Conservation (phyloP, 495 filamentous ascomycete genomes). For the Hyaloscypha hepaticicola region DNA sequence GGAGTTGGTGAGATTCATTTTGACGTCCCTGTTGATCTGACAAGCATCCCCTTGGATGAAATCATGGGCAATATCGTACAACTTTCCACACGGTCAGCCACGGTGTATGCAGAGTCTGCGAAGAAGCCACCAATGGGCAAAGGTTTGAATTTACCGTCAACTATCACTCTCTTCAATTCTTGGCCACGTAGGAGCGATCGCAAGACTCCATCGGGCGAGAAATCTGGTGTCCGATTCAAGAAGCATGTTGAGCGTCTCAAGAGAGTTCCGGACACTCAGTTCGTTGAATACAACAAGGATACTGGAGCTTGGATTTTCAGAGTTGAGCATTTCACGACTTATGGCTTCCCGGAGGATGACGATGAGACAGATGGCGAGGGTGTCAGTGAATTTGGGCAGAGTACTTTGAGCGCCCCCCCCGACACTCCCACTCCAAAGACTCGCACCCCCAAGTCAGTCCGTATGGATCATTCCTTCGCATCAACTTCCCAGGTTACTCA, state of each 20-base stretch:
- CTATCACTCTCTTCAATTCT: conserved; percentile 81
- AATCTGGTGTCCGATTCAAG: conserved; percentile 51
- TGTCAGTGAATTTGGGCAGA: conserved; percentile 39
- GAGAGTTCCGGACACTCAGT: conserved; percentile 74
- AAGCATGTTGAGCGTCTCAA: conserved; percentile 83
- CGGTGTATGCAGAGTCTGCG: conserved; percentile 74
- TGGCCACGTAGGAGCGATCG: conserved; percentile 75
- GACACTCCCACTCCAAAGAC: conserved; percentile 56
- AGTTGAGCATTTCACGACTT: conserved; percentile 93
- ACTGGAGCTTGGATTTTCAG: conserved; percentile 87
- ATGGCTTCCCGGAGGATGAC: conserved; percentile 85
- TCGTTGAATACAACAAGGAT: conserved; percentile 71
- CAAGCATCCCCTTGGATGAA: conserved; percentile 63
- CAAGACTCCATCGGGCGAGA: conserved; percentile 21
- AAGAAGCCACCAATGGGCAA: conserved; percentile 80
- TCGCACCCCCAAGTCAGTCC: conserved; percentile 28
- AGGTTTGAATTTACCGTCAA: conserved; percentile 87
- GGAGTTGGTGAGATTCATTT: conserved; percentile 79
- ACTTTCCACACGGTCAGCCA: conserved; percentile 70
- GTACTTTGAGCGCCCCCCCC: conserved; percentile 57
- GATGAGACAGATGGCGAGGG: conserved; percentile 60
- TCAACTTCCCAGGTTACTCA: conserved; percentile 29
- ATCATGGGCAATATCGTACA: conserved; percentile 72
- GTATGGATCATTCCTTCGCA: conserved; percentile 26
- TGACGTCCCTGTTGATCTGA: conserved; percentile 78